Evolutionary conservation across 768 basidiomycete species (phyloP).

Genomic region (Obba rivulosa): DNA sequence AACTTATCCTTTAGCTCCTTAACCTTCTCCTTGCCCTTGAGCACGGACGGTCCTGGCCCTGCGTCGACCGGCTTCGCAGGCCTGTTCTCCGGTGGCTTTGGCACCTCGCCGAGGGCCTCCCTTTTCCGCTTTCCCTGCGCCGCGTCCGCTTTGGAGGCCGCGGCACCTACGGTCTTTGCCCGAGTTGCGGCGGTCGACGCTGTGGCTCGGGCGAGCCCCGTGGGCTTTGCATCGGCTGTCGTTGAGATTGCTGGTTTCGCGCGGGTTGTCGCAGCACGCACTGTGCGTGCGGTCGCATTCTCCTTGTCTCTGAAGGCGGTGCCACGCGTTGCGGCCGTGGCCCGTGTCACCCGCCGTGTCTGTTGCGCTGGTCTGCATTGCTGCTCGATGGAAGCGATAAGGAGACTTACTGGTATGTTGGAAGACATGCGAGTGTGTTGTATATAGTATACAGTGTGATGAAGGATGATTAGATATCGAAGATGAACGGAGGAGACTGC

Average conservation of each 20-base stretch:
- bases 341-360: constrained; percentile 62
- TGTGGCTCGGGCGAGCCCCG: constrained; percentile 35
- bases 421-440: constrained; percentile 29
- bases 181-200: constrained; percentile 47
- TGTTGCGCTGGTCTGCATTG: constrained; percentile 18
- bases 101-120: constrained; percentile 69
- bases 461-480: constrained; percentile 1
- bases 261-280: constrained; percentile 54
- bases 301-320: constrained; percentile 57
- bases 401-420: constrained; percentile 39
- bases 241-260: constrained; percentile 47
- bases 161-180: constrained; percentile 41
- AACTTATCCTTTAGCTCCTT: constrained; percentile 40
- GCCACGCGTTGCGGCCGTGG: constrained; percentile 37
- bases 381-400: not conserved
- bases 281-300: constrained; percentile 63
- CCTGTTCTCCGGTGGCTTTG: constrained; percentile 48
- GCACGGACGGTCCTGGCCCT: constrained; percentile 8
- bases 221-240: constrained; percentile 28
- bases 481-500: constrained; percentile 3
- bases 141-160: constrained; percentile 42
- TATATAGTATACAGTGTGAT: constrained; percentile 4
- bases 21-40: constrained; percentile 54
- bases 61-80: constrained; percentile 5
- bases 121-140: constrained; percentile 68